Evolutionary conservation across 345 rosid species (phyloP).

Genomic region (Rhizophora mangle): DNA sequence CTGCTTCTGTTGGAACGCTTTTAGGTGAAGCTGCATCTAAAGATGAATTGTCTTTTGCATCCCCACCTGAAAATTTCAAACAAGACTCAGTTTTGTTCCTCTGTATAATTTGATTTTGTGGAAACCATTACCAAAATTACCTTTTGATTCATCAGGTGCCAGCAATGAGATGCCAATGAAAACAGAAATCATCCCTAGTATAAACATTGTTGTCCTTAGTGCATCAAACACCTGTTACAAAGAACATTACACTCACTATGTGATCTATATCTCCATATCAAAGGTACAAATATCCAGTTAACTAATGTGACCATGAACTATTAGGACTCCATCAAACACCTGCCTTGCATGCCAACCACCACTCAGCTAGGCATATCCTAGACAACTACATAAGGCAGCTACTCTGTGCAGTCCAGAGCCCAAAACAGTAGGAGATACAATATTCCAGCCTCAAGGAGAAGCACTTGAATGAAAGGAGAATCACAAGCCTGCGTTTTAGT

Average conservation of each 20-base stretch:
- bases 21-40: constrained; percentile 52
- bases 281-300: constrained; percentile 4
- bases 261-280: constrained; percentile 11
- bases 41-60: constrained; percentile 61
- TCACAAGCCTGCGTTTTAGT: background rate
- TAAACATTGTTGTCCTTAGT: constrained; percentile 86
- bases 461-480: background rate
- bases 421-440: background rate
- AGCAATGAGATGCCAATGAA: constrained; percentile 85
- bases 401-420: background rate
- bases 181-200: constrained; percentile 77
- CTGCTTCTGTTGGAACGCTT: constrained; percentile 50
- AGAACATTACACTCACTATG: constrained; percentile 4
- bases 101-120: background rate
- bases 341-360: background rate
- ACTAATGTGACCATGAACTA: background rate
- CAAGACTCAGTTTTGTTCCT: constrained; percentile 1
- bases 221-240: constrained; percentile 74
- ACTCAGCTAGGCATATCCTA: background rate
- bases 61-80: constrained; percentile 50
- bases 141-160: constrained; percentile 93
- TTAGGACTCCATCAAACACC: background rate
- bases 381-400: background rate
- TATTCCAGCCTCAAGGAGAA: background rate
- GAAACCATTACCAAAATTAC: constrained; percentile 21